Base-by-base conservation (phyloP, 73 alveolate species). In the Paraurostyla sp. region DNA sequence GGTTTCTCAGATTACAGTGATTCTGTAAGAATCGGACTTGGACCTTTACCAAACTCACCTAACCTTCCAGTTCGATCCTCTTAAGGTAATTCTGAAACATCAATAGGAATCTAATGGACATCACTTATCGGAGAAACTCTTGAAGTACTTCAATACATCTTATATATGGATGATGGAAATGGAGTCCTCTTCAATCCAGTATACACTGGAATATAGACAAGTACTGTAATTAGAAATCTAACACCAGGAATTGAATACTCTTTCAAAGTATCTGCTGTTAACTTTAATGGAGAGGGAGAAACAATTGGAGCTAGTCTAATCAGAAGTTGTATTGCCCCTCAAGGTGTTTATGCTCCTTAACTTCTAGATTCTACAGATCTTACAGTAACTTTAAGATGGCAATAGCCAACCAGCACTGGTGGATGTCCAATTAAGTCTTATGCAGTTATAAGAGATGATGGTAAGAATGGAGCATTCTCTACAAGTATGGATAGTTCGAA, bases 211-310 rank as follows among this genome's bases (percentile, higher is more conserved):
- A 33, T 48, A 11, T 11, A 22, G 20, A 80, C 84, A 25, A 36
- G 18, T n/a, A 88, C 59, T 23, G 36, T 42, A 30, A 45, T 50
- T 2, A 11, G 7, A 22, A 49, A 54, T 7, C 85, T 92, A 1
- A 69, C 88, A 0, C 63, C 92, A 15, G 94, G 85, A 0, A 45
- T 54, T 0, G 54, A 45, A 9, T 92, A 87, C 87, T 38, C 57
- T 0, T 88, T 92, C 76, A 76, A 56, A 23, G 91, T 92, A 4
- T 75, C 89, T n/a, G 97, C 95, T 18, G 60, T 88, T 16, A 92
- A 88, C 83, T 88, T 51, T 60, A 92, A 88, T 65, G 97, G 97
- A 41, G 95, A 80, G 54, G 93, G 97, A 20, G 73, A 59, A 1
- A 18, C 0, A 0, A 48, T 89, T 0, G 48, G 32, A 22, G 59